Percentiles rank a stretch among this genome's conserved stretches.
These are phyloP conservation scores for Erucastrum elatum DNA, from an alignment of 345 rosid species.

Conservation along the genomic window DNA sequence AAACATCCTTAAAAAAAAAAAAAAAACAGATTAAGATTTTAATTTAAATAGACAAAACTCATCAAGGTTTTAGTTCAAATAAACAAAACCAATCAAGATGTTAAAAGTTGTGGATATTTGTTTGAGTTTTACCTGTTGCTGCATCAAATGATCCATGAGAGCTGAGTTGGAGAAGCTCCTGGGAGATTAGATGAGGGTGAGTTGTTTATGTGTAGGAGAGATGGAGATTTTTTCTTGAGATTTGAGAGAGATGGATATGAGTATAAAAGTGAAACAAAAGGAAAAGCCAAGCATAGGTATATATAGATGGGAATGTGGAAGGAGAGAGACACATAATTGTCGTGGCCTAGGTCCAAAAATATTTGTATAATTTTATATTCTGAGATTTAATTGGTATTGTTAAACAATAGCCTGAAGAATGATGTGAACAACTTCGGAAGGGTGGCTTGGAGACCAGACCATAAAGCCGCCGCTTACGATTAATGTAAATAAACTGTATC, in stretches of 20 bases:
- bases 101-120: neutral
- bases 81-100: conserved; percentile 7
- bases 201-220: conserved; percentile 9
- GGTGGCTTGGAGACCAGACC: conserved; percentile 31
- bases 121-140: conserved; percentile 28
- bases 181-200: conserved; percentile 16
- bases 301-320: conserved; percentile 29
- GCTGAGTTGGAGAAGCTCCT: conserved; percentile 21
- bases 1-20: conserved; percentile 23
- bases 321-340: conserved; percentile 6
- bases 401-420: neutral
- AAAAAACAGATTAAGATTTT: conserved; percentile 19
- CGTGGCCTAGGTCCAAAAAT: neutral
- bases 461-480: conserved; percentile 36
- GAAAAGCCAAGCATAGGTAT: conserved; percentile 36
- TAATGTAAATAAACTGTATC: neutral
- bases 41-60: neutral
- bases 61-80: neutral
- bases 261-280: conserved; percentile 27
- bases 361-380: neutral
- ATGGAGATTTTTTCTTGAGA: conserved; percentile 27
- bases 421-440: conserved; percentile 33
- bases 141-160: conserved; percentile 38
- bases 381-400: neutral
- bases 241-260: conserved; percentile 15